phyloP scores from a whole-genome alignment of 331 rosid genomes.

The Prunus yedoensis region DNA sequence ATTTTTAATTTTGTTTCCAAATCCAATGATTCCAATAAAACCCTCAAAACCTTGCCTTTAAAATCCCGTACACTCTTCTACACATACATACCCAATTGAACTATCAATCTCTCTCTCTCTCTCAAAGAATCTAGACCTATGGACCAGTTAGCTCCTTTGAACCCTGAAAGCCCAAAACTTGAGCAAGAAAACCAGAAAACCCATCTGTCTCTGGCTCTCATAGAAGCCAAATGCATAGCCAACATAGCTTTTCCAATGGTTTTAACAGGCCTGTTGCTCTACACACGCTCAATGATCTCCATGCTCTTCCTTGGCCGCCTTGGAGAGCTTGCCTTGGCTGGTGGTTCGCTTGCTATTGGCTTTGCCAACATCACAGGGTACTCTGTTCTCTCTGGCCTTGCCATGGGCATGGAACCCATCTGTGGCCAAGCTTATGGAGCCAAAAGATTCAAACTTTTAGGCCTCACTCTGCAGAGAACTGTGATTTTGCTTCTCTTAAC shows the following conservation, averaged over 20 bases:
- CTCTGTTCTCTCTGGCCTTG: constrained; percentile 76
- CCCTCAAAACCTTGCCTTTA: neutral
- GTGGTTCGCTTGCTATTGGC: constrained; percentile 75
- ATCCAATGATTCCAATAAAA: neutral
- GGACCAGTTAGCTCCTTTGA: constrained; percentile 25
- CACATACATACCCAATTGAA: neutral
- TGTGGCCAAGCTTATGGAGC: constrained; percentile 90
- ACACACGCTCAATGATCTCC: constrained; percentile 71
- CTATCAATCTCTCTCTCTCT: constrained; percentile 3
- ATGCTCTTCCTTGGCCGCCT: constrained; percentile 81
- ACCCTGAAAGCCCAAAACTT: constrained; percentile 42
- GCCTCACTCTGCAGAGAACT: constrained; percentile 59
- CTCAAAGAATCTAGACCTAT: neutral
- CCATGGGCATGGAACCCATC: constrained; percentile 91
- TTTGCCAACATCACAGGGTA: constrained; percentile 80
- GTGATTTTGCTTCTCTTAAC: constrained; percentile 53
- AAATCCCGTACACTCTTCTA: constrained; percentile 3
- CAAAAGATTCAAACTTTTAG: constrained; percentile 62
- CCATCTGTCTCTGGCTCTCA: constrained; percentile 30
- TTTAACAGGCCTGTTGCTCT: constrained; percentile 59
- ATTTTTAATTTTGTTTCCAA: neutral
- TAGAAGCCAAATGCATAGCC: constrained; percentile 54
- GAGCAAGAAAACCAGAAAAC: constrained; percentile 13
- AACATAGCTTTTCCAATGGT: constrained; percentile 63
- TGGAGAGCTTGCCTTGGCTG: constrained; percentile 66